Evolutionary conservation across 192 early-diverging fungal genomes (phyloP), one percentile per base, ranked within the genome.

Genomic region (Podila horticola): DNA sequence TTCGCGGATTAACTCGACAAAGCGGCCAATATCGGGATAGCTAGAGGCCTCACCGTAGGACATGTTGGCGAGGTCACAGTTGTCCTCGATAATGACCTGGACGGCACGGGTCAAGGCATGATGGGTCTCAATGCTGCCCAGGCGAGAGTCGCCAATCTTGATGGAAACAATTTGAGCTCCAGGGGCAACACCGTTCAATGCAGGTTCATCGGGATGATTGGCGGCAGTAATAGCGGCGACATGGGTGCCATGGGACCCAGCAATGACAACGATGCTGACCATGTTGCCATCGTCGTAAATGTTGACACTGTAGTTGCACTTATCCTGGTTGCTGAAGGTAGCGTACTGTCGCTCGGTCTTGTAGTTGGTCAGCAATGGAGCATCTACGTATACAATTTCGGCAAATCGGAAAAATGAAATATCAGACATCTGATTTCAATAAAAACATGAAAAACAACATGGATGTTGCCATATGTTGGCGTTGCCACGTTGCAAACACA

Each of bases 131-230:
- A 95, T 91, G 33, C 90, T 89, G 6, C 84, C 86, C 30, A 89
- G 75, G 26, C 93, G 90, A 34, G 72, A 84, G 72, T 99, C 96
- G 30, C 97, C 96, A 82, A 99, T 97, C 75, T 94, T 94, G 57
- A 99, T 88, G 24, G 95, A 97, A 41, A 99, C 84, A 66, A 99
- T 88, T 86, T 98, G 95, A 15, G 96, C 96, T 62, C 97, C 98
- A 0, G 98, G 98, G 8, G 98, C 98, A 45, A 96, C 86, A 74
- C 98, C 98, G 77, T 96, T 94, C 58, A 94, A 84, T 36, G 85
- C 86, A 7, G 93, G 92, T 51, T 96, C 93, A 10, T 96, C 93
- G 6, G 96, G 94, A 73, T 93, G 91, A 84, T 97, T 84, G 13
- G 95, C 96, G 3, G 95, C 95, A 20, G 95, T 85, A 72, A 99